phyloP scores from a whole-genome alignment of 257 asterid species.

The Hygrophila difformis region DNA sequence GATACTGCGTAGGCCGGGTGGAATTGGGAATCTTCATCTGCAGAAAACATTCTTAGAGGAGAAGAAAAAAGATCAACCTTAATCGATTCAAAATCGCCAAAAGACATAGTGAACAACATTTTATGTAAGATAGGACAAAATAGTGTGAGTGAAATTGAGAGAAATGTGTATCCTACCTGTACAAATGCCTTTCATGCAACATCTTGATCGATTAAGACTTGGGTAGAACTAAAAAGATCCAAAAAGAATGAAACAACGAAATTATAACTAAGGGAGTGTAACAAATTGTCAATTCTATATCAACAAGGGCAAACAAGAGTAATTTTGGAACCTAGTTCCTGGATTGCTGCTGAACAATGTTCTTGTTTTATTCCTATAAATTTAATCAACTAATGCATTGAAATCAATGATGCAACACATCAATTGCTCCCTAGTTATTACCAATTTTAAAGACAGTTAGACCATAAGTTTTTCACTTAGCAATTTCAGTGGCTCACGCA shows the following conservation, averaged over 20 bases:
- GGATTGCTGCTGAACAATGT: neutral
- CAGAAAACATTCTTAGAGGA: constrained; percentile 73
- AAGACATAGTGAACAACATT: neutral
- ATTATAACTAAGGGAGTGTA: constrained; percentile 12
- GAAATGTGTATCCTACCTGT: constrained; percentile 51
- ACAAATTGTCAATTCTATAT: constrained; percentile 1
- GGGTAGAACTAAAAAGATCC: constrained; percentile 77
- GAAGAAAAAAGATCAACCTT: constrained; percentile 27
- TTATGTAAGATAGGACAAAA: constrained; percentile 26
- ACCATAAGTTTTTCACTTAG: constrained; percentile 4
- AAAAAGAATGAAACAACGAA: constrained; percentile 10
- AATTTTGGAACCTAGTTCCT: no score
- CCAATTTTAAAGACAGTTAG: neutral
- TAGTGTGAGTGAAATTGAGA: constrained; percentile 6
- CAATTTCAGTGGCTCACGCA: no score
- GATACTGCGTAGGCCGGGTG: constrained; percentile 97
- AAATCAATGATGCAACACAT: constrained; percentile 4
- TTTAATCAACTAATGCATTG: neutral
- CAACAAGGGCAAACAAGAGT: constrained; percentile 4
- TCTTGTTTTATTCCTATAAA: constrained; percentile 11
- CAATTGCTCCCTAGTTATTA: constrained; percentile 4
- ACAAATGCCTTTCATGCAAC: constrained; percentile 97
- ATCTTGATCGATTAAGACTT: constrained; percentile 92
- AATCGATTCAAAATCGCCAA: constrained; percentile 22
- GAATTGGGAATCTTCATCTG: constrained; percentile 97